Evolutionary conservation across 2,329 filamentous ascomycete genomes (phyloP), one percentile per base, ranked within the genome.

Genomic region (Paraphoma chrysanthemicola): DNA sequence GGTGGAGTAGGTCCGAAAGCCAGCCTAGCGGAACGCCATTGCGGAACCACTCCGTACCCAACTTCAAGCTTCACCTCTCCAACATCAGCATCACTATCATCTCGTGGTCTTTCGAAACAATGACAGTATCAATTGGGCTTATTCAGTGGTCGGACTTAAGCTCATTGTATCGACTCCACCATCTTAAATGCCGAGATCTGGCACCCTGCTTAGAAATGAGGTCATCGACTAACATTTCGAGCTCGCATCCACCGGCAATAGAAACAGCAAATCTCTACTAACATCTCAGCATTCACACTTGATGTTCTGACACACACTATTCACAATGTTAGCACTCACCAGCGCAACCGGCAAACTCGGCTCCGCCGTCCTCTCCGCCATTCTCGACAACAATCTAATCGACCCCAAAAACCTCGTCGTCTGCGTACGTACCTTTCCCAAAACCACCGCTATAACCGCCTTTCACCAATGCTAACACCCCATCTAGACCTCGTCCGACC

Each of bases 261-360:
- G 29, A 12, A 33, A 6, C 17, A 36, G 33, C 3, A 36, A 10
- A 10, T 36, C 33, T 36, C 9, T 36, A 36, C 33, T 10, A 14
- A 14, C 9, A 14, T 7, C 14, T 36, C 14, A 36, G 33, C 10
- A 10, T 36, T 4, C 33, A 36, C 9, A 36, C 33, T 2, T 14
- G 7, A 2, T 2, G 7, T 6, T 36, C 14, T 36, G 10, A 36
- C 10, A 36, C 29, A 39, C 9, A 11, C 29, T 23, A 11, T 17
- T 28, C 45, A 66, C 48, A 5, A 71, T 70, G 62, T 46, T 81
- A 46, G 77, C 76, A 18, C 76, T 82, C 50, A 78, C 78, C 45
- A 78, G 78, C 48, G 77, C 79, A 48, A 79, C 78, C 14, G 80
- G 80, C 48, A 81, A 81, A 57, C 72, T 82, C 8, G 80, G 80